These are phyloP conservation scores for Borovskyia barvae DNA, from an alignment of 208 protist genomes.

Conservation along the genomic window DNA sequence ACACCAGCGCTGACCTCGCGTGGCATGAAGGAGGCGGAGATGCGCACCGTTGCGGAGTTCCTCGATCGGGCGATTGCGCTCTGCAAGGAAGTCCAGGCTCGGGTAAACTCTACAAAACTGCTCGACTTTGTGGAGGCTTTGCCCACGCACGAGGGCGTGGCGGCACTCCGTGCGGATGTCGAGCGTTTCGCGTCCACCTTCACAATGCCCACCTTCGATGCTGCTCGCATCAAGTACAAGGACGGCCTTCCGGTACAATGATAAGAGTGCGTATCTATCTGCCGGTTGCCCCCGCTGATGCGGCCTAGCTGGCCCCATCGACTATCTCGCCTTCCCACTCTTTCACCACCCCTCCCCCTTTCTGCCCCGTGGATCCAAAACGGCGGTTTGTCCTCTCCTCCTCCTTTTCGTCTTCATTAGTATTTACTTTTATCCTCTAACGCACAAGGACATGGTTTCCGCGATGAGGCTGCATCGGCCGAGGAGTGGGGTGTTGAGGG, in stretches of 20 bases:
- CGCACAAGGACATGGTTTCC: too few species aligned
- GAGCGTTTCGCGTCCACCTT: slow-evolving; percentile 80
- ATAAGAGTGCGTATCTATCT: too few species aligned
- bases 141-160: slow-evolving; percentile 30
- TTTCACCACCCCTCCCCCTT: too few species aligned
- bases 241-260: slow-evolving; percentile 41
- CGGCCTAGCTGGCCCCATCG: too few species aligned
- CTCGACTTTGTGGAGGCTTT: slow-evolving; percentile 76
- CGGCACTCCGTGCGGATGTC: slow-evolving; percentile 74
- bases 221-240: slow-evolving; percentile 68
- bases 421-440: too few species aligned
- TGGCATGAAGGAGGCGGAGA: slow-evolving; percentile 92
- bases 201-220: slow-evolving; percentile 86
- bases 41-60: slow-evolving; percentile 88
- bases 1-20: slow-evolving; percentile 95
- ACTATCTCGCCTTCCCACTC: too few species aligned
- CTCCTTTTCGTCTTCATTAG: too few species aligned
- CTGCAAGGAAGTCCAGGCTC: slow-evolving; percentile 67
- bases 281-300: too few species aligned
- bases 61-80: slow-evolving; percentile 87
- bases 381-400: too few species aligned
- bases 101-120: slow-evolving; percentile 51
- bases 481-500: too few species aligned
- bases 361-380: too few species aligned
- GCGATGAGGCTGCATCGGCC: too few species aligned